Percentiles rank a stretch among this genome's conserved stretches.
Evolutionary conservation across 2,329 filamentous ascomycete species (phyloP).

Genomic region (Aspergillus uvarum): DNA sequence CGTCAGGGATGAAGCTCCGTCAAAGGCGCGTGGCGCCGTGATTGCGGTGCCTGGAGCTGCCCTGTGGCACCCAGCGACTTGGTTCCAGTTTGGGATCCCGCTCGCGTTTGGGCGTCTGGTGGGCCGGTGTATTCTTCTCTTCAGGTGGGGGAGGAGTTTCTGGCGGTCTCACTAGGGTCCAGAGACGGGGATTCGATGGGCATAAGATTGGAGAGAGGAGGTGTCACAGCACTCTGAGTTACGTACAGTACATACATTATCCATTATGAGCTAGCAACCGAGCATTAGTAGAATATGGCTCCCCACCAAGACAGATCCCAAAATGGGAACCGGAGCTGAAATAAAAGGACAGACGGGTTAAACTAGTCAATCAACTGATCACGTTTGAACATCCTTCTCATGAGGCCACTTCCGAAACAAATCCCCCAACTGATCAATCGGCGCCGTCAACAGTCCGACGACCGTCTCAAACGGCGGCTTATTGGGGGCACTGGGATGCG

Average conservation of each 20-base stretch:
- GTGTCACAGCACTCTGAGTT: no score
- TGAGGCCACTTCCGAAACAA: slow-evolving; percentile 49
- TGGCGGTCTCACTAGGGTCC: background rate
- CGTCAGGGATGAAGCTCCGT: no score
- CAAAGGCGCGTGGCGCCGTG: no score
- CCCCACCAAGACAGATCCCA: no score
- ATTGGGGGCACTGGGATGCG: slow-evolving; percentile 51
- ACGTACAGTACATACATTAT: no score
- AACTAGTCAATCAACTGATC: background rate
- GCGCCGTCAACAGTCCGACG: slow-evolving; percentile 54
- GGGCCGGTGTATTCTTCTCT: background rate
- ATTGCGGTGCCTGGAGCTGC: background rate
- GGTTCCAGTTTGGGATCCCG: background rate
- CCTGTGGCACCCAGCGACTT: background rate
- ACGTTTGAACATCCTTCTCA: background rate
- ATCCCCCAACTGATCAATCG: slow-evolving; percentile 56
- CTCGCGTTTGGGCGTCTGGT: background rate
- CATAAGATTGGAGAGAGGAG: no score
- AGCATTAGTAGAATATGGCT: no score
- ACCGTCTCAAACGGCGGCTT: slow-evolving; percentile 57
- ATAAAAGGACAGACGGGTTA: no score
- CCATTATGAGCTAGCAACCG: no score
- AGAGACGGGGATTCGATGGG: no score
- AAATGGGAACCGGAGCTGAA: no score
- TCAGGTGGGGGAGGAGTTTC: background rate